Evolutionary conservation across 768 basidiomycete genomes (phyloP), one percentile per base, ranked within the genome.

Genomic region (Xanthoconium stramineum): DNA sequence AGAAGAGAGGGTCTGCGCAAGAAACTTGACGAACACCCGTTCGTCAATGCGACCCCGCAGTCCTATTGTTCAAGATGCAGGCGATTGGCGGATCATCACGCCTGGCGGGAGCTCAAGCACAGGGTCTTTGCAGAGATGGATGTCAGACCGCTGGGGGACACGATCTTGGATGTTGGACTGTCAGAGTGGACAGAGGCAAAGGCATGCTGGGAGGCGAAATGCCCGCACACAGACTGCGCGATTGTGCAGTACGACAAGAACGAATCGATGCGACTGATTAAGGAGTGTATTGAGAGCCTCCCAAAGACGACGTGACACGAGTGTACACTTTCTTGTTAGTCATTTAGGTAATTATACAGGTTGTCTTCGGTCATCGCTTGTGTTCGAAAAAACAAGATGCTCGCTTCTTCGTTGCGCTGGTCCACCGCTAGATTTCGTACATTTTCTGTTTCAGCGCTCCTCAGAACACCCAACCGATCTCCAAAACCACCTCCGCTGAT

Each of bases 401-500:
- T 60, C 15, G 13, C 20, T 11, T 56, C 60, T 38, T 35, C 60
- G 39, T 61, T 59, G 46, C 69, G 67, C n/a, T 62, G 59, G 54
- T 45, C 62, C 49, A 14, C 62, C 12, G 30, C 57, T 11, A 52
- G 42, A 15, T 49, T 55, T 19, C 71, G 74, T 30, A 50, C 61
- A 2, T 63, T 76, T 47, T 49, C 63, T 7, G 53, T 56, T 20
- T 58, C 63, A 0, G 47, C 55, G n/a, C 17, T 59, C 28, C 54
- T 66, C 42, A 59, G 61, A 47, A 35, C 47, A 4, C 52, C 64
- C n/a, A 49, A 42, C 46, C 61, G 64, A n/a, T 78, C 78, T 28
- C 88, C 89, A 15, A 85, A 83, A 68, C 88, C 89, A 13, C 90
- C 90, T 0, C 85, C 79, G 50, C 78, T 91, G 5, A 89, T 95